These are phyloP conservation scores for Trichosanthes truncata DNA, from an alignment of 306 rosid genomes.

Conservation along the genomic window DNA sequence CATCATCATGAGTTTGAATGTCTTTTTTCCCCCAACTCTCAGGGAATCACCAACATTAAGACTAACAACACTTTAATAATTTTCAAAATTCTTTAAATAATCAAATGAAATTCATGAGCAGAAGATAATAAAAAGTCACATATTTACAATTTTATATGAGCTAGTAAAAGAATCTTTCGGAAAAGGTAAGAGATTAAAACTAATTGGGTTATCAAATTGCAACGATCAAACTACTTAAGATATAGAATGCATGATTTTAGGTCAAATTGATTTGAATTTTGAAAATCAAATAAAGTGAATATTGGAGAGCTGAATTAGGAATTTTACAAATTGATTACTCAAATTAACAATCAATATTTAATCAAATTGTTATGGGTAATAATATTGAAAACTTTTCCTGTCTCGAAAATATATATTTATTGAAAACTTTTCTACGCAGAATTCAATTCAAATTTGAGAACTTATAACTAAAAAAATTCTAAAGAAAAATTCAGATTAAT, in stretches of 20 bases:
- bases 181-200: too few species aligned
- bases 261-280: not conserved
- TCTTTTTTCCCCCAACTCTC: not conserved
- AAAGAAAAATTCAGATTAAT: too few species aligned
- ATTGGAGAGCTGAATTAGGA: not conserved
- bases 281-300: not conserved
- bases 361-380: too few species aligned
- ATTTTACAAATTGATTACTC: not conserved
- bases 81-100: not conserved
- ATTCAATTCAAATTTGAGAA: not conserved
- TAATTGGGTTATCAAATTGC: too few species aligned
- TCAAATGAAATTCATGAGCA: too few species aligned
- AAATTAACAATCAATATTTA: too few species aligned
- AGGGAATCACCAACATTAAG: not conserved
- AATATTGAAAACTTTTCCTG: too few species aligned
- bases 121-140: too few species aligned
- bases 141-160: too few species aligned
- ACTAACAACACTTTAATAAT: not conserved
- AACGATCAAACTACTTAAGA: not conserved
- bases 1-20: not conserved
- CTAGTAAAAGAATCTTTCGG: too few species aligned
- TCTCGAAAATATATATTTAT: too few species aligned
- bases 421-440: too few species aligned
- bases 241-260: not conserved
- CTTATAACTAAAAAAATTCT: not conserved